Conservation (phyloP, 306 rosid species). For the Lathyrus aphaca region DNA sequence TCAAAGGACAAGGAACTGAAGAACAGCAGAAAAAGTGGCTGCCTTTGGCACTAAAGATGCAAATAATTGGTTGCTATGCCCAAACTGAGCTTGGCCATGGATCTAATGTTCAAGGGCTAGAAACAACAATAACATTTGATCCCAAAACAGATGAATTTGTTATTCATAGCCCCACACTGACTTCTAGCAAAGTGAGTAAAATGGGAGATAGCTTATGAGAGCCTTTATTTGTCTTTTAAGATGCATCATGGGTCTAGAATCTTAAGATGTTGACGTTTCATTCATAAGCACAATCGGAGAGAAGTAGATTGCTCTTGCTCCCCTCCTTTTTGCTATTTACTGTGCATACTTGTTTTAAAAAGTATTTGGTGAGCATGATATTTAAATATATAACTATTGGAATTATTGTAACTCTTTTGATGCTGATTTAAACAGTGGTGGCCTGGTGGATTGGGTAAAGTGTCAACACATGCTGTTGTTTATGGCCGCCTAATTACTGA, state of each 20-base stretch:
- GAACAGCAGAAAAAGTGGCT: conserved; percentile 92
- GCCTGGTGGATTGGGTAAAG: conserved; percentile 99
- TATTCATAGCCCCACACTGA: conserved; percentile 90
- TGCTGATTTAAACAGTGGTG: conserved; percentile 77
- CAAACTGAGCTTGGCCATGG: conserved; percentile 99
- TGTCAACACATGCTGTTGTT: conserved; percentile 79
- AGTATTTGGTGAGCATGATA: conserved; percentile 14
- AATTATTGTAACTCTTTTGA: conserved; percentile 37
- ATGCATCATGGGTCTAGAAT: conserved; percentile 29
- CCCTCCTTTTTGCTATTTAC: conserved; percentile 18
- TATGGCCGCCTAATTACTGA: conserved; percentile 80
- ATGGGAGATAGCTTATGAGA: conserved; percentile 21
- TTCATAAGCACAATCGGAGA: conserved; percentile 13
- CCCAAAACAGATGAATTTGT: conserved; percentile 81
- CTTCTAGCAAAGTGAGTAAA: conserved; percentile 89
- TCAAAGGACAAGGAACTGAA: conserved; percentile 92
- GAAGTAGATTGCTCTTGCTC: conserved; percentile 1
- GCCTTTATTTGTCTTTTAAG: conserved; percentile 17
- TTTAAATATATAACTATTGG: conserved; percentile 4
- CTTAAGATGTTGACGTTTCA: conserved; percentile 13
- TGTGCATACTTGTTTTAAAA: conserved; percentile 15
- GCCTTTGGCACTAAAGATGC: conserved; percentile 86
- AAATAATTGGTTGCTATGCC: conserved; percentile 98
- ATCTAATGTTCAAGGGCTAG: conserved; percentile 97
- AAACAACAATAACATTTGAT: conserved; percentile 96